A percentile compares a stretch with the other conserved stretches of the same genome.
phyloP scores from a whole-genome alignment of 2,329 filamentous ascomycete genomes.

The Whalleya microplaca region DNA sequence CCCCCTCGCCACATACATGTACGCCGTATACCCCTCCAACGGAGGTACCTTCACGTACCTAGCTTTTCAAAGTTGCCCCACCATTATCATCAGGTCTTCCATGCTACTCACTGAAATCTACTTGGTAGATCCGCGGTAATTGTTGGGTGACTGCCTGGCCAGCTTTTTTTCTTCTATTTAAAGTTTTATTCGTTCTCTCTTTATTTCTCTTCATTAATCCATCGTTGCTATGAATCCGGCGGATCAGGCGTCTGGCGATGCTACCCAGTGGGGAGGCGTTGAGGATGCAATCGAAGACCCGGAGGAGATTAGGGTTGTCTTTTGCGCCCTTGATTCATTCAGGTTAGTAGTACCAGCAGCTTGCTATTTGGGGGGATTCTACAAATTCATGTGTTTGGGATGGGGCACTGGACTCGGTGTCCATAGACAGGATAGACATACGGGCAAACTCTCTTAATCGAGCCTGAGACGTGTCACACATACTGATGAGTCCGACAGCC shows the following conservation, averaged over 20 bases:
- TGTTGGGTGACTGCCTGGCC: background rate
- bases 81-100: slow-evolving; percentile 12
- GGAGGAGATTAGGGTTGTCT: slow-evolving; percentile 80
- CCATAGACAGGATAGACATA: slow-evolving; percentile 12
- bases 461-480: slow-evolving; percentile 13
- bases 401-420: slow-evolving; percentile 17
- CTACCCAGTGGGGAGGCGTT: slow-evolving; percentile 60
- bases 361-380: slow-evolving; percentile 7
- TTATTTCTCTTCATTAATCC: slow-evolving; percentile 1
- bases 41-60: slow-evolving; percentile 10
- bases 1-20: slow-evolving; percentile 4
- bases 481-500: slow-evolving; percentile 51
- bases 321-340: slow-evolving; percentile 85
- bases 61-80: slow-evolving; percentile 13
- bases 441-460: slow-evolving; percentile 2
- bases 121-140: background rate
- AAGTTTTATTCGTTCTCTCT: slow-evolving; percentile 1
- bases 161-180: slow-evolving; percentile 14
- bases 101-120: background rate
- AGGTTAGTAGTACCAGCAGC: slow-evolving; percentile 64
- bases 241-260: slow-evolving; percentile 30
- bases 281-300: slow-evolving; percentile 72
- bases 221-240: slow-evolving; percentile 17
- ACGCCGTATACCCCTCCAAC: slow-evolving; percentile 14
- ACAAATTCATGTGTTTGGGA: slow-evolving; percentile 6